A percentile compares a stretch with the other conserved stretches of the same genome.
phyloP scores from a whole-genome alignment of 73 alveolate species.

The Paramecium bursaria region DNA sequence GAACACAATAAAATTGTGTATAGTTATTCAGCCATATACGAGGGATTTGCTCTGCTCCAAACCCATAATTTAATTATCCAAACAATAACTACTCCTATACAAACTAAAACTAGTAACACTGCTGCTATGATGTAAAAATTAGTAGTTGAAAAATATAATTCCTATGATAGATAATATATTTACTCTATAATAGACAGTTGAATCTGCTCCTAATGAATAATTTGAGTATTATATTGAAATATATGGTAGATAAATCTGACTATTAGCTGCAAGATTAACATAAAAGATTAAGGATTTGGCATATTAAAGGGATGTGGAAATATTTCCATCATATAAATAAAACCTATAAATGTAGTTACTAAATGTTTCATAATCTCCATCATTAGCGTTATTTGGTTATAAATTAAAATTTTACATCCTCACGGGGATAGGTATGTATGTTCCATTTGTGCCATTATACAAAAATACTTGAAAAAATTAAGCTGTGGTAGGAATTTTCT shows the following conservation, averaged over 20 bases:
- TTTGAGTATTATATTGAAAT: slow-evolving; percentile 56
- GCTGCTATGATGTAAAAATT: slow-evolving; percentile 63
- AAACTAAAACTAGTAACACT: slow-evolving; percentile 67
- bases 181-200: slow-evolving; percentile 20
- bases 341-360: slow-evolving; percentile 79
- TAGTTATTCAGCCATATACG: slow-evolving; percentile 54
- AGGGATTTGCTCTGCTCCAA: slow-evolving; percentile 85
- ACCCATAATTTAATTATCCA: slow-evolving; percentile 76
- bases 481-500: slow-evolving; percentile 68
- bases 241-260: slow-evolving; percentile 77
- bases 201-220: background rate
- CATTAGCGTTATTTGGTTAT: slow-evolving; percentile 66
- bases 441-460: slow-evolving; percentile 71
- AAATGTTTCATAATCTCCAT: slow-evolving; percentile 35
- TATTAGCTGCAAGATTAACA: slow-evolving; percentile 65
- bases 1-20: slow-evolving; percentile 71
- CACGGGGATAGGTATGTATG: slow-evolving; percentile 87
- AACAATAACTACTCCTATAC: slow-evolving; percentile 63
- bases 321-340: slow-evolving; percentile 74
- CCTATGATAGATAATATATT: slow-evolving; percentile 51
- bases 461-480: slow-evolving; percentile 86
- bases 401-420: slow-evolving; percentile 72
- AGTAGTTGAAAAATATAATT: slow-evolving; percentile 74
- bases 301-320: slow-evolving; percentile 76
- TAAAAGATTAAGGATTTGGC: slow-evolving; percentile 68